These are phyloP conservation scores for Pestalotiopsis sp. DNA, from an alignment of 2,329 filamentous ascomycete species.

Conservation along the genomic window DNA sequence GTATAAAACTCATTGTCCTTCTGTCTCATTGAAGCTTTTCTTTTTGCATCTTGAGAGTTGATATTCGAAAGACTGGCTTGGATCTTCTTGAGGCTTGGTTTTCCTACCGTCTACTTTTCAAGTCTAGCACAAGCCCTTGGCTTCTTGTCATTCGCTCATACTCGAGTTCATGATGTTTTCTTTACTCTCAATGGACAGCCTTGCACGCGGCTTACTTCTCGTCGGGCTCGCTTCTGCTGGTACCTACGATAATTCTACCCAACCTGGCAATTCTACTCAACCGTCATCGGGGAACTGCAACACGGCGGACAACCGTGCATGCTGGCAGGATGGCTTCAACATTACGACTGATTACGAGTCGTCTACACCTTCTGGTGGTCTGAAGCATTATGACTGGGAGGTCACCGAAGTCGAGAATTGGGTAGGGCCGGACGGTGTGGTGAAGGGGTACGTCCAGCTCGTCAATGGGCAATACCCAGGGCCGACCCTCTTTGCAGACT, in stretches of 20 bases:
- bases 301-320: slow-evolving; percentile 21
- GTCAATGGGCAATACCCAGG: slow-evolving; percentile 69
- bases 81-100: neutral
- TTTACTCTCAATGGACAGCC: slow-evolving; percentile 5
- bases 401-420: slow-evolving; percentile 25
- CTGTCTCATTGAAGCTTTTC: neutral
- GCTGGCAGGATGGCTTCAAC: slow-evolving; percentile 25
- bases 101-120: neutral
- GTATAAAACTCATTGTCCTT: neutral
- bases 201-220: slow-evolving; percentile 10
- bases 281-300: slow-evolving; percentile 8
- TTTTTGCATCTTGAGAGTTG: neutral
- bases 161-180: slow-evolving; percentile 7
- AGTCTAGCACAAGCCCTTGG: neutral
- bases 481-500: slow-evolving; percentile 65
- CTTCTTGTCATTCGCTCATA: neutral
- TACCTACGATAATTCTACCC: neutral
- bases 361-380: slow-evolving; percentile 18
- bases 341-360: slow-evolving; percentile 28
- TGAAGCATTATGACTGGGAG: slow-evolving; percentile 21
- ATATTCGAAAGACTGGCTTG: neutral
- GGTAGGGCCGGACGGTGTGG: slow-evolving; percentile 23
- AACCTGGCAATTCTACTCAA: neutral
- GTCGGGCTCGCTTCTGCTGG: slow-evolving; percentile 6
- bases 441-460: slow-evolving; percentile 48